Conservation (phyloP, 352 stramenopile genomes). For the Globisporangium abappressorium region DNA sequence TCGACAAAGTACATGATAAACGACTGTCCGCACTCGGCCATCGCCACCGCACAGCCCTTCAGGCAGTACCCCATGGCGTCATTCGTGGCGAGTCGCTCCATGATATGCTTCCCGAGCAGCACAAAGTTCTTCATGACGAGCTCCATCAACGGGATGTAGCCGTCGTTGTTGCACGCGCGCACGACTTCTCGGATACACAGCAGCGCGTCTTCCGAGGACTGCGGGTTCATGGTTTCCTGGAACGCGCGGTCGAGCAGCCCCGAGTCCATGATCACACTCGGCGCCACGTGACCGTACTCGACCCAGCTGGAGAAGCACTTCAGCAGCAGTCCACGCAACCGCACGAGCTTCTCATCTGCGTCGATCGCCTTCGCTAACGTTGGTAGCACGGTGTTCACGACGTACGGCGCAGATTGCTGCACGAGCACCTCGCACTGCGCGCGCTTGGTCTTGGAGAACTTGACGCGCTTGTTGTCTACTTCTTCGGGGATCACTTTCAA, state of each 20-base stretch:
- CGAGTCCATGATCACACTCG: conserved; percentile 55
- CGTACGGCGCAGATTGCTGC: conserved; percentile 54
- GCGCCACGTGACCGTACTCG: conserved; percentile 58
- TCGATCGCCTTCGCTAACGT: conserved; percentile 59
- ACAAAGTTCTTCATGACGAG: conserved; percentile 79
- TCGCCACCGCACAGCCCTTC: conserved; percentile 45
- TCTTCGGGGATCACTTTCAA: conserved; percentile 79
- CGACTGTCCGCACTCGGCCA: conserved; percentile 70
- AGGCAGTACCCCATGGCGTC: conserved; percentile 46
- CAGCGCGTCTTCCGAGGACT: conserved; percentile 45
- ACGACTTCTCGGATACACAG: conserved; percentile 70
- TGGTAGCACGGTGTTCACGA: conserved; percentile 57
- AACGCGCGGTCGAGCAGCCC: conserved; percentile 63
- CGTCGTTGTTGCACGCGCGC: conserved; percentile 46
- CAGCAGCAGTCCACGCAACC: conserved; percentile 48
- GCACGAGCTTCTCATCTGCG: conserved; percentile 39
- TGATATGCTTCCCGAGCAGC: conserved; percentile 56
- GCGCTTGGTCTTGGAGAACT: conserved; percentile 68
- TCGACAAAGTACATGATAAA: conserved; percentile 85
- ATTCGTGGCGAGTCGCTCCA: conserved; percentile 27
- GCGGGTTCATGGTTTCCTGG: conserved; percentile 37
- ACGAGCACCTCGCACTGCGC: conserved; percentile 64
- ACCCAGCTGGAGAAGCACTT: conserved; percentile 74
- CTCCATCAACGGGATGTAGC: conserved; percentile 71
- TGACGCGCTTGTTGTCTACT: conserved; percentile 76